Base-by-base conservation (phyloP, 2,329 filamentous ascomycete species). In the Pestalotiopsis sp. region DNA sequence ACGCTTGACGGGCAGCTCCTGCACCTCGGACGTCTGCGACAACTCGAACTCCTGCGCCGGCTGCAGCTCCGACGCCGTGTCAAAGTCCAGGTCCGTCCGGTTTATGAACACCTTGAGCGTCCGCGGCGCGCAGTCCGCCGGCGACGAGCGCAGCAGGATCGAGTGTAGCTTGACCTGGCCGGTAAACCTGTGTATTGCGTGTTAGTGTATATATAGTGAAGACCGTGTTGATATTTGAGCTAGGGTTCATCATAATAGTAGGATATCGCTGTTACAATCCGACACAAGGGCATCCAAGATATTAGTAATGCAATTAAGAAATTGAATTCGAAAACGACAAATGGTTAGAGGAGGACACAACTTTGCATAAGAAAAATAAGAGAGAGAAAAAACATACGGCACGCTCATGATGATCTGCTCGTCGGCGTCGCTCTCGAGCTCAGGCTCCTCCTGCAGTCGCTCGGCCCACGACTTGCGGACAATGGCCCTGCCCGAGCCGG, bases 321-420 rank as follows among this genome's bases (percentile, higher is more conserved):
- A 27, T 27, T 27, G 25, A 5, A 27, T 27, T 27, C 25, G 25
- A 27, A 27, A 27, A 27, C 25, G 25, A 27, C 3, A 27, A 27
- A 27, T 5, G 27, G 4, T 4, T 1, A 27, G 27, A 27, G 27
- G 27, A 27, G 27, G 27, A 27, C 4, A 27, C 4, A 27, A 27
- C 25, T 27, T 27, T 27, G 25, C 25, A 27, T 27, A 4, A 4
- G 45, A 17, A 52, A 9, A 52, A n/a, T 1, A 20, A 52, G n/a
- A 14, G 12, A 31, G 14, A 27, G 60, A 62, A 63, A 56, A 31
- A 58, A n/a, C 92, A 73, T 83, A 97, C 92, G 96, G 96, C 49
- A 98, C 88, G 71, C 92, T 91, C 86, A 99, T 93, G 68, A 99
- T 83, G n/a, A 99, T 81, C 83, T 99, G 94, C 83, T 97, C 94